A percentile compares a stretch with the other conserved stretches of the same genome.
These are phyloP conservation scores for Xylariaceae sp. DNA, from an alignment of 2,329 filamentous ascomycete species.

Conservation along the genomic window DNA sequence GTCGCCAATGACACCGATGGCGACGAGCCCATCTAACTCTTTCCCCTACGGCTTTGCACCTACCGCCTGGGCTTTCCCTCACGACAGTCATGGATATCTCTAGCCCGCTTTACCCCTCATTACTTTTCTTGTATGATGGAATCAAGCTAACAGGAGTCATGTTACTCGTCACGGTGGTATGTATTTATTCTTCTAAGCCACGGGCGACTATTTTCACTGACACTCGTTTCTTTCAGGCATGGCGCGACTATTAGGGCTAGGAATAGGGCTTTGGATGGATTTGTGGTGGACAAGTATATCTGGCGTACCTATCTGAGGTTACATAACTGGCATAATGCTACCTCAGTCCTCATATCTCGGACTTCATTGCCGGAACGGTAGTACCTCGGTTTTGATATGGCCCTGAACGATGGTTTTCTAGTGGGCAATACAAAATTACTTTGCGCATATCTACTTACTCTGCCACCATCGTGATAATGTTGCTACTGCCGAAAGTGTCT, in stretches of 20 bases:
- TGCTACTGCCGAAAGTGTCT: no score
- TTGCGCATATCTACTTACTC: background rate
- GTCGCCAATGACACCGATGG: background rate
- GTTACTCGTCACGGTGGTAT: conserved; percentile 14
- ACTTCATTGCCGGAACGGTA: no score
- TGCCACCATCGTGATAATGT: background rate
- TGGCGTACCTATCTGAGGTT: background rate
- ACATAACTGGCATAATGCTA: no score
- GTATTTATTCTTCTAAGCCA: background rate
- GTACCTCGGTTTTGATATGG: background rate
- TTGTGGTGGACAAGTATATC: background rate
- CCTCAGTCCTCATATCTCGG: no score
- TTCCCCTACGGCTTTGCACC: conserved; percentile 36
- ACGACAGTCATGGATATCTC: conserved; percentile 35
- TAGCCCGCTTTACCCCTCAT: conserved; percentile 18
- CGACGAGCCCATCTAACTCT: conserved; percentile 27
- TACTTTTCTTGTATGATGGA: background rate
- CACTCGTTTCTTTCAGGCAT: background rate
- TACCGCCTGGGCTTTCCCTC: conserved; percentile 35
- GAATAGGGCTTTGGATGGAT: background rate
- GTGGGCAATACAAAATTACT: background rate
- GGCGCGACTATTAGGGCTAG: background rate
- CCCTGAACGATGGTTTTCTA: background rate
- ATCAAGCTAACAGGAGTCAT: background rate
- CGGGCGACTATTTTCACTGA: background rate